Evolutionary conservation across 106 monocot genomes (phyloP).

Genomic region (Chionographis japonica): DNA sequence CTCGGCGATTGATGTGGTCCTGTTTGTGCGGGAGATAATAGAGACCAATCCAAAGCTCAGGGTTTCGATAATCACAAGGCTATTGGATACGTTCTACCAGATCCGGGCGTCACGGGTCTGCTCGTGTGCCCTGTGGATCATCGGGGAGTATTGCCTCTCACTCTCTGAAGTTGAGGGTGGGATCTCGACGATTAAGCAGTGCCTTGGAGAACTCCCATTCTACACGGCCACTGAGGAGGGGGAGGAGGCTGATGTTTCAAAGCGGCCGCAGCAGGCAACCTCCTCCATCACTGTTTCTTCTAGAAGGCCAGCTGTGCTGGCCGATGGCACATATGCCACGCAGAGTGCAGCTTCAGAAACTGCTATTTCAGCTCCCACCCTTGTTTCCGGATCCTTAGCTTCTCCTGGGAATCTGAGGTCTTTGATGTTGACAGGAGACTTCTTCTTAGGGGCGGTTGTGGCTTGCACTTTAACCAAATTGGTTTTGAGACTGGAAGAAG

Average conservation of each 20-base stretch:
- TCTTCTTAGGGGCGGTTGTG: conserved; percentile 78
- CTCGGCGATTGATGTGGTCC: conserved; percentile 77
- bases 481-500: conserved; percentile 77
- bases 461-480: conserved; percentile 82
- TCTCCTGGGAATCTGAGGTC: conserved; percentile 73
- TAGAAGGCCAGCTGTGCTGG: conserved; percentile 70
- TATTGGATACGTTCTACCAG: conserved; percentile 86
- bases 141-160: conserved; percentile 84
- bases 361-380: conserved; percentile 39
- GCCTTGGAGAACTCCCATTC: conserved; percentile 88
- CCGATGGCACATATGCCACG: conserved; percentile 96
- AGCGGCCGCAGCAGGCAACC: conserved; percentile 30
- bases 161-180: conserved; percentile 81
- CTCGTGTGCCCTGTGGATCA: conserved; percentile 84
- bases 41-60: conserved; percentile 84
- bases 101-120: conserved; percentile 85
- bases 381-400: conserved; percentile 47
- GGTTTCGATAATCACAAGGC: conserved; percentile 79
- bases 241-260: conserved; percentile 36
- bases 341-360: conserved; percentile 88
- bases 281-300: conserved; percentile 63
- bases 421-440: conserved; percentile 71
- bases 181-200: conserved; percentile 81
- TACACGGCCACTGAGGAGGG: conserved; percentile 60
- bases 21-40: conserved; percentile 87